These are phyloP conservation scores for Panaeolus papilionaceus DNA, from an alignment of 768 basidiomycete genomes.

Conservation along the genomic window DNA sequence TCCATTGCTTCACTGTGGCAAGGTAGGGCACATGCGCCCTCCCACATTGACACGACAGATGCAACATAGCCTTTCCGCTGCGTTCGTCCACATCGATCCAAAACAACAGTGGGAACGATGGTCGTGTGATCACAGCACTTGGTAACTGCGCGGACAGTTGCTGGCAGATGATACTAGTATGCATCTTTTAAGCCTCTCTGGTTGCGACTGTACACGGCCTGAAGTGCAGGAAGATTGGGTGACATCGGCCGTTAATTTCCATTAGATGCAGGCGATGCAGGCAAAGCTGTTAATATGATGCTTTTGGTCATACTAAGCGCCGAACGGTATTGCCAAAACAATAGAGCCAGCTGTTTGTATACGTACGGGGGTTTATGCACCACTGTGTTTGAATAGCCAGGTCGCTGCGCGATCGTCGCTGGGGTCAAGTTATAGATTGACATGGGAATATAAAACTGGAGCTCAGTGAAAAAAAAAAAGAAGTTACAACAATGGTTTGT, in stretches of 20 bases:
- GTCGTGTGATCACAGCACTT: background rate
- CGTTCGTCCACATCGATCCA: background rate
- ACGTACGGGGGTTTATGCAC: background rate
- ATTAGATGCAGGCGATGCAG: background rate
- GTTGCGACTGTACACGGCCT: background rate
- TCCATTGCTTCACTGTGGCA: no score
- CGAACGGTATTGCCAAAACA: background rate
- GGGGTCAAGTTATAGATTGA: background rate
- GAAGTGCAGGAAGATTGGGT: background rate
- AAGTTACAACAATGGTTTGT: background rate
- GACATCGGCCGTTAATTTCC: slow-evolving; percentile 6
- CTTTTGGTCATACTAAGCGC: background rate
- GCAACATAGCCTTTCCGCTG: background rate
- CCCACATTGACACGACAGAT: no score
- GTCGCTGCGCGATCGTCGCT: background rate
- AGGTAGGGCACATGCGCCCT: no score
- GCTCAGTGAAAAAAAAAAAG: background rate
- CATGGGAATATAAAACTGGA: background rate
- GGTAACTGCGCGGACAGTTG: background rate
- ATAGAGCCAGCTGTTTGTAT: background rate
- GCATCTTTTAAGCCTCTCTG: background rate
- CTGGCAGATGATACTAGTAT: background rate
- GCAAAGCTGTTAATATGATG: background rate
- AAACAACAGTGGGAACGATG: background rate
- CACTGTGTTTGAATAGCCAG: background rate